Evolutionary conservation across 169 alveolate genomes (phyloP), one percentile per base, ranked within the genome.

Genomic region (Plasmodium billcollinsi): DNA sequence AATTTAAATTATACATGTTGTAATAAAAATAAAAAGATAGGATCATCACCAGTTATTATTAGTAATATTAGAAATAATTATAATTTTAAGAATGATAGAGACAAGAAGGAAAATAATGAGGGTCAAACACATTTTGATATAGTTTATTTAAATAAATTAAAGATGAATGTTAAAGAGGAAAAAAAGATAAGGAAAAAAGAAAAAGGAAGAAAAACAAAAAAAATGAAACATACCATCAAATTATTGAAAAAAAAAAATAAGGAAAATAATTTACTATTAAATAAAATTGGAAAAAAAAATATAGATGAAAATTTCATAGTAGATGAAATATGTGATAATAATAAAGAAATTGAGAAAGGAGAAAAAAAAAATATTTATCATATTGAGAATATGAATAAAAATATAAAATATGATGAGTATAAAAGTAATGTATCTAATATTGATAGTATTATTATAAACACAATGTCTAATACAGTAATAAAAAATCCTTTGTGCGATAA

Each of bases 131-230:
- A 86, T 66, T 86, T 88, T 7, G 61, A 73, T 21, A 72, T 61
- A 15, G 71, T 71, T 72, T 88, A 86, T 56, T 86, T 86, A 72
- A 86, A 71, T 61, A 86, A 86, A 49, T 43, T 72, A 58, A 62
- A 59, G 2, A 52, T 26, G 43, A 70, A 33, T 61, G 47, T 29
- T 18, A 86, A 86, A 20, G 56, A 59, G 33, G 62, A 50, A 71
- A 61, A 39, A 47, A 74, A 24, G 20, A 86, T 72, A 58, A 66
- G 63, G 12, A 71, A 72, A 52, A 11, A 26, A 24, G 59, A 47
- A 70, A 69, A 26, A 18, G 11, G 39, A 43, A 39, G 0, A 39
- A 39, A 39, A 39, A 39, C 11, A 39, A 39, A 39, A 39, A 39
- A 39, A 39, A 39, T 39, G 47, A 39, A 39, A 39, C 47, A 39